Conservation (phyloP, 441 rosid species). For the Euphorbia celastroides region DNA sequence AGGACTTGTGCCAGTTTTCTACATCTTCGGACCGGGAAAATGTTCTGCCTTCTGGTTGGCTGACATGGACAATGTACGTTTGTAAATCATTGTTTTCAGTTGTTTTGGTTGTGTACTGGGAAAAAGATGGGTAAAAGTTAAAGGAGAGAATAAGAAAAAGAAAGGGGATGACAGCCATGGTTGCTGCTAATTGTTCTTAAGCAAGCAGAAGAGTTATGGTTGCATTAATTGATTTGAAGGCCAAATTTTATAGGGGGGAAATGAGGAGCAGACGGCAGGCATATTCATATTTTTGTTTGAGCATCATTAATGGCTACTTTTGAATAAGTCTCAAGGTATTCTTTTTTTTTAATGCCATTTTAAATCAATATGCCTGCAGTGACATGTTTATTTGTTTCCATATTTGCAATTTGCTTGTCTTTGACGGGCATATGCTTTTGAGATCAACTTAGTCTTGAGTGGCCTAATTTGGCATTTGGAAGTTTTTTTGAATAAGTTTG, state of each 20-base stretch:
- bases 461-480: not conserved
- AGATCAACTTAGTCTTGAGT: not conserved
- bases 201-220: constrained; percentile 6
- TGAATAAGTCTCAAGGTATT: not conserved
- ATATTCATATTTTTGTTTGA: constrained; percentile 9
- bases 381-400: not conserved
- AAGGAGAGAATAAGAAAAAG: constrained; percentile 15
- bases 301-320: constrained; percentile 5
- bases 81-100: constrained; percentile 10
- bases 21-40: constrained; percentile 19
- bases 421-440: not conserved
- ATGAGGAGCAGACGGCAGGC: constrained; percentile 13
- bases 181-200: not conserved
- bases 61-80: constrained; percentile 27
- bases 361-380: not conserved
- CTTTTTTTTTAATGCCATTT: not conserved
- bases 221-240: not conserved
- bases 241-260: constrained; percentile 4
- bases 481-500: not conserved
- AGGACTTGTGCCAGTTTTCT: constrained; percentile 21
- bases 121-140: constrained; percentile 3
- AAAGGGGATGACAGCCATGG: constrained; percentile 10
- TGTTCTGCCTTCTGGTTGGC: constrained; percentile 14
- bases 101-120: constrained; percentile 13
- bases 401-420: not conserved